Evolutionary conservation across 2,329 filamentous ascomycete species (phyloP), one percentile per base, ranked within the genome.

Genomic region (Truncatella angustata): DNA sequence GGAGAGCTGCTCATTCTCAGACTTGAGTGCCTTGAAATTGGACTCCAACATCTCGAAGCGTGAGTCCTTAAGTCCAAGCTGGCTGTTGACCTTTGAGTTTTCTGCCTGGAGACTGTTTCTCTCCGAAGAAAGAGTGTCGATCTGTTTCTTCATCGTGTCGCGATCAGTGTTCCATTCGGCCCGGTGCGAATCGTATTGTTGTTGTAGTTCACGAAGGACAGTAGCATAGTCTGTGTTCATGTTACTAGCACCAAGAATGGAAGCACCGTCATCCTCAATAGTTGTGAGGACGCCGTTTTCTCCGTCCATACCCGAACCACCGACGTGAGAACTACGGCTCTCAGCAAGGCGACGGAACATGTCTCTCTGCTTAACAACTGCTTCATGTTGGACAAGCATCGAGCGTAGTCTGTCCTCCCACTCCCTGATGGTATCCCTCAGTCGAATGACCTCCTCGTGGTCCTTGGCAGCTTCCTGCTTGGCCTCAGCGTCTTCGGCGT

Each of bases 281-380:
- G 78, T 85, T 52, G 75, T 73, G 49, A 86, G 72, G 26, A 84
- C 77, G 49, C 78, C 74, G 14, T 82, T 79, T 54, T 86, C 49
- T 34, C 52, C 84, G 1, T 87, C 90, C 64, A 95, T 86, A 46
- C 85, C 77, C 1, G 86, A 86, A 14, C 81, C 75, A 54, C 91
- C 87, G 11, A 74, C 77, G 66, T 81, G 66, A 65, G 80, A 63
- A 64, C 77, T 67, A 72, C 85, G 70, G 56, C 94, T 89, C 59
- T 93, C 89, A 26, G 97, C 81, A 76, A 97, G 92, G 49, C 92
- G 91, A 20, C 93, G 86, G 85, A 97, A 97, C 84, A 97, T 97
- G 66, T 99, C 93, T 56, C 94, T 87, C 73, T 99, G 94, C 62
- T 91, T 90, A 66, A 94, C 91, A 68, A 96, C 96, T 68, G 90